phyloP scores from a whole-genome alignment of 108 stramenopile genomes.

The Nannochloropsis salina region DNA sequence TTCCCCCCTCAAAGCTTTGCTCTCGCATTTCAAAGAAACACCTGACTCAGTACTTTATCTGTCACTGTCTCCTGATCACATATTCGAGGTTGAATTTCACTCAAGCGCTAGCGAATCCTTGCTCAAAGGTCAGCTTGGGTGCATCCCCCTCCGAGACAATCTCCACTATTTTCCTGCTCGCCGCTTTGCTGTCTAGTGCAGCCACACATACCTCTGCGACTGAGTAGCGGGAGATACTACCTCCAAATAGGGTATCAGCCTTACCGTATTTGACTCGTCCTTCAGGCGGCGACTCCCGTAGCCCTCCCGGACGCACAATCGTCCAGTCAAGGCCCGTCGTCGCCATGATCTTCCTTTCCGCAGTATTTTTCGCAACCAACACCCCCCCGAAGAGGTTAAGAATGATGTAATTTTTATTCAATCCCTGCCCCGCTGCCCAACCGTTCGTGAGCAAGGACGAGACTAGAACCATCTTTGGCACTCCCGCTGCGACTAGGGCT shows the following conservation, averaged over 20 bases:
- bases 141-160: not conserved
- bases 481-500: not conserved
- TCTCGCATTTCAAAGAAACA: too few species aligned
- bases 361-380: not conserved
- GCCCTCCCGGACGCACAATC: not conserved
- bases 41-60: too few species aligned
- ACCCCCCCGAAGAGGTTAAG: conserved; percentile 1
- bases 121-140: not conserved
- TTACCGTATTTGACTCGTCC: not conserved
- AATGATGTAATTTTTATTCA: conserved; percentile 14
- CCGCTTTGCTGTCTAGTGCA: not conserved
- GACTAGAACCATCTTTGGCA: not conserved
- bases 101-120: not conserved
- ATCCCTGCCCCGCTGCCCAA: not conserved
- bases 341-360: not conserved
- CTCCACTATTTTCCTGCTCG: not conserved
- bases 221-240: conserved; percentile 7
- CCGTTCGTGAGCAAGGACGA: conserved; percentile 6
- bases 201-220: conserved; percentile 13
- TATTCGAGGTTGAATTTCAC: too few species aligned
- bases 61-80: too few species aligned
- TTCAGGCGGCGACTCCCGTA: not conserved
- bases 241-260: not conserved
- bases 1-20: too few species aligned
- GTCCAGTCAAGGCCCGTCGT: not conserved